Evolutionary conservation across 176 grass and related monocot genomes (phyloP), one percentile per base, ranked within the genome.

Genomic region (Ensete glaucum): DNA sequence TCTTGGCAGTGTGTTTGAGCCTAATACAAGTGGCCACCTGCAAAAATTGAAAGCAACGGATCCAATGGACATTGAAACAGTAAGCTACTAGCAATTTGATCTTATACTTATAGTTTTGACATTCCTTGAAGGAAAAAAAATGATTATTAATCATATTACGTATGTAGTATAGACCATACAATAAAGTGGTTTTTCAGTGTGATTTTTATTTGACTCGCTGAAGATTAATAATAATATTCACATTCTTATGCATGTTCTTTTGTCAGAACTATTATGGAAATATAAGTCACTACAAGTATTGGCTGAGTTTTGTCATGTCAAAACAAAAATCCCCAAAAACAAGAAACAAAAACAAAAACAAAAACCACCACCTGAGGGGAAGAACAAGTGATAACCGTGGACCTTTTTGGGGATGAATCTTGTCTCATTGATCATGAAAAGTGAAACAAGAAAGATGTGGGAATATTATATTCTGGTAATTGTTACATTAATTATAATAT

Each of bases 1-100:
- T 64, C 84, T 98, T 57, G 95, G 88, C 12, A 91, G 88, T 20
- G 52, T 98, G 77, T 98, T 94, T 89, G 95, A 98, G 63, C 90
- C 86, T 57, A 82, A 81, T 19, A 81, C 84, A 71, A 93, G 62
- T 52, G 95, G 82, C 0, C 95, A 98, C 79, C 81, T 89, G 73
- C 64, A 94, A 70, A 78, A 77, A 49, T 76, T 98, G 79, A 84
- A 75, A 71, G 84, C 87, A 78, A 94, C 89, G 88, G 82, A 98
- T 84, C 90, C 88, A 59, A 86, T 98, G 60, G 88, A 98, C 77
- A 53, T 83, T 87, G 85, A 98, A 90, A 94, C 86, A 52, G 90
- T 98, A 87, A 56, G 81, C 60, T 51, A 78, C 48, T 70, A 70
- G 1, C 0, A 52, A 70, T 50, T n/a, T 70, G 48, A 13, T 10